Evolutionary conservation across 2,329 filamentous ascomycete genomes (phyloP).

Genomic region (Rhynchosporium graminicola): DNA sequence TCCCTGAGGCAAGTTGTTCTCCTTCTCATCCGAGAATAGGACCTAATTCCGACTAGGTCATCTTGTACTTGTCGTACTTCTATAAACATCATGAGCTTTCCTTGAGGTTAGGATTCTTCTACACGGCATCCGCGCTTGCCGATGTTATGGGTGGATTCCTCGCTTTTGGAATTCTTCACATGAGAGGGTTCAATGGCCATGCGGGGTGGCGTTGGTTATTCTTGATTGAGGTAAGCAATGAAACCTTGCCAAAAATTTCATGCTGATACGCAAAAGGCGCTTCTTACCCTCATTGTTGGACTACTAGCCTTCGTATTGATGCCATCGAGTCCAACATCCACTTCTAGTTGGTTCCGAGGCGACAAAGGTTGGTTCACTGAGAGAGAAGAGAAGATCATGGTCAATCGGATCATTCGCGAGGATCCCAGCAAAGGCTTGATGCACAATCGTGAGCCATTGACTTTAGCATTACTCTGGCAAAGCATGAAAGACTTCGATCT

Average conservation of each 20-base stretch:
- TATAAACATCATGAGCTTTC: conserved; percentile 68
- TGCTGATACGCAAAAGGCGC: conserved; percentile 23
- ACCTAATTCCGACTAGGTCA: conserved; percentile 38
- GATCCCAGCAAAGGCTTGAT: conserved; percentile 51
- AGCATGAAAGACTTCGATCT: conserved; percentile 54
- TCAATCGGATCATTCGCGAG: conserved; percentile 57
- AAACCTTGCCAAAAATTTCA: conserved; percentile 18
- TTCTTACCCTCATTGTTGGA: conserved; percentile 35
- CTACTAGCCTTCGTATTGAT: conserved; percentile 32
- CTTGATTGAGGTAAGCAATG: conserved; percentile 39
- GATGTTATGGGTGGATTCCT: conserved; percentile 56
- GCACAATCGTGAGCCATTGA: conserved; percentile 54
- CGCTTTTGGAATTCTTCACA: conserved; percentile 56
- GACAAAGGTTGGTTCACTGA: conserved; percentile 63
- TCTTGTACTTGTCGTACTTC: conserved; percentile 69
- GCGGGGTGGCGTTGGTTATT: conserved; percentile 62
- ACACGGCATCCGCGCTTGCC: conserved; percentile 56
- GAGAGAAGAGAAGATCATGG: conserved; percentile 59
- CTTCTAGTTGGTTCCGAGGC: conserved; percentile 55
- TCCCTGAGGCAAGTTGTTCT: conserved; percentile 55
- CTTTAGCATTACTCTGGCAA: conserved; percentile 47
- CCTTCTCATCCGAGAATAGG: not conserved
- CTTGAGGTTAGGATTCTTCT: conserved; percentile 66
- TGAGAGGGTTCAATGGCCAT: conserved; percentile 53
- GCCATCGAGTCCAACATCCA: conserved; percentile 34